phyloP scores from a whole-genome alignment of 352 stramenopile genomes.

The Phytophthora agathidicida region DNA sequence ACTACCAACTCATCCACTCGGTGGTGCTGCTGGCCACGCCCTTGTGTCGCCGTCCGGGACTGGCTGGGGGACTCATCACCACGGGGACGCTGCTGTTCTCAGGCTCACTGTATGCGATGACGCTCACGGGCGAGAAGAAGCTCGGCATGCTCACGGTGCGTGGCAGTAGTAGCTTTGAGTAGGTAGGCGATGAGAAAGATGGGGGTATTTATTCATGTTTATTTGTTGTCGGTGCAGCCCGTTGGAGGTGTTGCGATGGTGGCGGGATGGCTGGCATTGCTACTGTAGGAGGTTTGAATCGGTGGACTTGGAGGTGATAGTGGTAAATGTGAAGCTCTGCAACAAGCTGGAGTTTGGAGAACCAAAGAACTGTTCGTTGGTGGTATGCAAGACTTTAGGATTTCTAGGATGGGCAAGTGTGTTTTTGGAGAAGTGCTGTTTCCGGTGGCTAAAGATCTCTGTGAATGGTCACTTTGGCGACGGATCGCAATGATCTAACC shows the following conservation, averaged over 20 bases:
- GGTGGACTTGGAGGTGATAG: background rate
- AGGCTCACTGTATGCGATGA: slow-evolving; percentile 79
- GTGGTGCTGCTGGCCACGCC: slow-evolving; percentile 72
- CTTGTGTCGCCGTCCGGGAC: slow-evolving; percentile 58
- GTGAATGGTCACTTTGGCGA: slow-evolving; percentile 20
- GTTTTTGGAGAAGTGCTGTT: too few relatives aligned
- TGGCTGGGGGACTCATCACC: slow-evolving; percentile 64
- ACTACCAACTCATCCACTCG: slow-evolving; percentile 87
- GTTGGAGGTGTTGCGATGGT: slow-evolving; percentile 72
- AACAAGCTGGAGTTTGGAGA: too few relatives aligned
- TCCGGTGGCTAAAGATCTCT: too few relatives aligned
- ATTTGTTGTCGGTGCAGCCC: slow-evolving; percentile 41
- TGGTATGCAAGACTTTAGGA: too few relatives aligned
- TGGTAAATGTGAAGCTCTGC: too few relatives aligned
- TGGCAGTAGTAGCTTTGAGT: background rate
- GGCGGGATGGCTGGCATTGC: slow-evolving; percentile 71
- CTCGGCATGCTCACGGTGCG: slow-evolving; percentile 80
- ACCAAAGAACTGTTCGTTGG: too few relatives aligned
- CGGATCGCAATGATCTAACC: slow-evolving; percentile 22
- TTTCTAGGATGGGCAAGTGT: too few relatives aligned
- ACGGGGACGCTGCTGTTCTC: slow-evolving; percentile 80
- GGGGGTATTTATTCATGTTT: slow-evolving; percentile 3
- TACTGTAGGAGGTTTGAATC: slow-evolving; percentile 47
- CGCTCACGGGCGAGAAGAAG: slow-evolving; percentile 75
- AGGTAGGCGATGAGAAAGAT: background rate